Conservation (phyloP, 495 filamentous ascomycete genomes). For the Aspergillus steynii region DNA sequence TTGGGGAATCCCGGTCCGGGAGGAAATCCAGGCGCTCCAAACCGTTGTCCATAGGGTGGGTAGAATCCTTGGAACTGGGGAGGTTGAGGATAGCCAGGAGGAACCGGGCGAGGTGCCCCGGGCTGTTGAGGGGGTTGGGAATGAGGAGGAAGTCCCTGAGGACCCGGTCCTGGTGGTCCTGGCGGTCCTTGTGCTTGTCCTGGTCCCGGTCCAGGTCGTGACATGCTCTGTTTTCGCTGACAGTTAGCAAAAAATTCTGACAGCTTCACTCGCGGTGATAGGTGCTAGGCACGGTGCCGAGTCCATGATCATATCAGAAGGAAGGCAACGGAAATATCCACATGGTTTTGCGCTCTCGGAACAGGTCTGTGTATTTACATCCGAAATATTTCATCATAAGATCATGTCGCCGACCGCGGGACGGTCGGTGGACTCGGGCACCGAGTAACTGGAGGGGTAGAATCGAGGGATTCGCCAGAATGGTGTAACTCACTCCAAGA, state of each 20-base stretch:
- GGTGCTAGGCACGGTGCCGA: conserved; percentile 4
- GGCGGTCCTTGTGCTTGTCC: neutral
- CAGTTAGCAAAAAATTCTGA: conserved; percentile 23
- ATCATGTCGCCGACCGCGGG: conserved; percentile 28
- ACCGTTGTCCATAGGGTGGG: conserved; percentile 56
- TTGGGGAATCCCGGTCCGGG: conserved; percentile 60
- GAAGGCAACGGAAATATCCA: conserved; percentile 99
- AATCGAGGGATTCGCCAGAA: neutral
- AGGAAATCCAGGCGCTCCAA: conserved; percentile 60
- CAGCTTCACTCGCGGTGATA: conserved; percentile 5
- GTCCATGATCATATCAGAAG: conserved; percentile 70
- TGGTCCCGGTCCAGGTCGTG: conserved; percentile 30
- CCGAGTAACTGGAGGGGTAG: conserved; percentile 4
- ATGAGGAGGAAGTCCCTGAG: conserved; percentile 43
- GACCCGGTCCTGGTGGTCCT: conserved; percentile 16
- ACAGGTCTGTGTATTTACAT: conserved; percentile 61
- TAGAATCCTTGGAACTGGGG: conserved; percentile 51
- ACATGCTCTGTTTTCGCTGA: conserved; percentile 36
- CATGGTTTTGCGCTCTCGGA: conserved; percentile 86
- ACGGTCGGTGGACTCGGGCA: conserved; percentile 13
- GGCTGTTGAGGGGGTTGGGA: conserved; percentile 40
- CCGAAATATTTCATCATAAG: conserved; percentile 64
- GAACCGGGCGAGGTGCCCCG: conserved; percentile 41
- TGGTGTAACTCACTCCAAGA: conserved; percentile 76
- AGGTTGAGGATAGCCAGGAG: conserved; percentile 53